Evolutionary conservation across 139 green algal species (phyloP), one percentile per base, ranked within the genome.

Genomic region (Monoraphidium neglectum): DNA sequence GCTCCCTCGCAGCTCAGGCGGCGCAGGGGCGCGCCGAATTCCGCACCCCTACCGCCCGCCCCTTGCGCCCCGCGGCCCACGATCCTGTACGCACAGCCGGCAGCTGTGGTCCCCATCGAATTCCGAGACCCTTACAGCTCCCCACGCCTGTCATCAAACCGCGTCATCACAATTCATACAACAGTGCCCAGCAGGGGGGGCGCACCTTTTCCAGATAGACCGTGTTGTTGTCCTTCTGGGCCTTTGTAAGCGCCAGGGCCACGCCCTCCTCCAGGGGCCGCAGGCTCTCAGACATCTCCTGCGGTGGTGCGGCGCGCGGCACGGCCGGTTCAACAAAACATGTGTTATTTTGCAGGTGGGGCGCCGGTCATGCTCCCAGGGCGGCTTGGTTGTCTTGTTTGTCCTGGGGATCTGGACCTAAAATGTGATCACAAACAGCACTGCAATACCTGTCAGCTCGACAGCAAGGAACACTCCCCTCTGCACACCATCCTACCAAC

Each of bases 221-320:
- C 47, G 79, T 84, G 67, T 82, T 81, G 85, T 90, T 90, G 72
- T 90, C 85, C 63, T 84, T 82, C 73, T 91, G 81, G 12, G 84
- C 86, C 65, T 76, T 81, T 4, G 67, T 65, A n/a, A 91, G 77
- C 38, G 78, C 68, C 36, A 65, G 24, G 36, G 77, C 75, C 2
- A 91, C 53, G 30, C 72, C 28, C 60, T 87, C 84, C 77, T 88
- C 70, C 36, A 68, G 68, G 24, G 32, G 3, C 68, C 83, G 84
- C 49, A 90, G 78, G 38, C 62, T 81, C 54, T 86, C 79, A 18
- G 43, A 23, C 75, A 88, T 82, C 35, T 87, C 82, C 43, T 51
- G 43, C n/a, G 49, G 21, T 68, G 40, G 73, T 79, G 60, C 13
- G 82, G 81, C 51, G 75, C 68, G 35, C 77, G 73, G 15, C 54